Base-by-base conservation (phyloP, 2,329 filamentous ascomycete species). In the Fusarium mexicanum region DNA sequence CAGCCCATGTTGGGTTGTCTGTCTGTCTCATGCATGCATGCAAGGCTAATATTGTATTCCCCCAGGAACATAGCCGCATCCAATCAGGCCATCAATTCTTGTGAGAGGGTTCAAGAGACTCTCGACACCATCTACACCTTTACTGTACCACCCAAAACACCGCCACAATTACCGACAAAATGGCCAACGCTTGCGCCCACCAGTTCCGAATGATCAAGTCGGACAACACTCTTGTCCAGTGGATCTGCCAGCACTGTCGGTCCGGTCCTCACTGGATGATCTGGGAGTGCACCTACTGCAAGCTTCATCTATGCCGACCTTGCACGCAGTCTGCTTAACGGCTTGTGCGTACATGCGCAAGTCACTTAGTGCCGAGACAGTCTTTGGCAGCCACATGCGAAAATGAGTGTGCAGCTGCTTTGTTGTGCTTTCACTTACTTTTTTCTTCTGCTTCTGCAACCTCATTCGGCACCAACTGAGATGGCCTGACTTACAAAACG, bases 211-310 rank as follows among this genome's bases (percentile, higher is more conserved):
- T 92, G 81, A 87, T 93, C 83, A 93, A 93, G 82, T 91, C 89
- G 37, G 90, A 92, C 77, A 91, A 85, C 78, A 91, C 87, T 17
- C 80, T 92, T 61, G 86, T 93, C 64, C 87, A 91, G 80, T 93
- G 91, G 90, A 85, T 86, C 58, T 93, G 91, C 84, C 86, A 88
- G 67, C 83, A 91, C 77, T 93, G 91, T 79, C 87, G 90, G 69
- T 88, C 87, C 5, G 91, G 90, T 4, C 90, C 90, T 59, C 88
- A 91, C 81, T 92, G 90, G 89, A 88, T 87, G 82, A 92, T 93
- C 77, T 92, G 88, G 73, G 90, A 93, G 81, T 93, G 91, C 83
- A 85, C 87, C 70, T 91, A 91, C 80, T 93, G 91, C 87, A 90
- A 91, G 80, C 83, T 91, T 58, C 90, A 92, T 82, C 86, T 88